These are phyloP conservation scores for Bertia moriformis DNA, from an alignment of 2,329 filamentous ascomycete genomes.

Conservation along the genomic window DNA sequence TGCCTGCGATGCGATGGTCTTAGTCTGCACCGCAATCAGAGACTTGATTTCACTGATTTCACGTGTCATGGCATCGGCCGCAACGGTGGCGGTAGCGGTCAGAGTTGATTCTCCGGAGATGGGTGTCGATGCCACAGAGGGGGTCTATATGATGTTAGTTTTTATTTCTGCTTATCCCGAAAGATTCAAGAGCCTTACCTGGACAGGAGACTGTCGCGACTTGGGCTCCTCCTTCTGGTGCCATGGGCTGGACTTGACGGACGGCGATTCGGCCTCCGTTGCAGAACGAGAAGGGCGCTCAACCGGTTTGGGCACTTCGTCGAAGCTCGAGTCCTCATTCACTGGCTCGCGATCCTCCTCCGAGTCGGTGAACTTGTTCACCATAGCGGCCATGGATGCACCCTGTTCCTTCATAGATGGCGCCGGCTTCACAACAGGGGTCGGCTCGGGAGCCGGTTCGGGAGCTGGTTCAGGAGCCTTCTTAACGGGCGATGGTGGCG, in stretches of 20 bases:
- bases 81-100: slow-evolving; percentile 16
- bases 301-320: slow-evolving; percentile 48
- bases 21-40: slow-evolving; percentile 42
- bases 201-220: slow-evolving; percentile 8
- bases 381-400: slow-evolving; percentile 49
- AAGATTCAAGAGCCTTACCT: slow-evolving; percentile 3
- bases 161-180: background rate
- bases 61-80: slow-evolving; percentile 31
- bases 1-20: slow-evolving; percentile 43
- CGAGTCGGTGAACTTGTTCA: slow-evolving; percentile 49
- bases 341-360: slow-evolving; percentile 30
- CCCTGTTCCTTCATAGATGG: slow-evolving; percentile 52
- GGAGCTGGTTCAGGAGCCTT: slow-evolving; percentile 26
- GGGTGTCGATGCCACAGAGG: slow-evolving; percentile 3
- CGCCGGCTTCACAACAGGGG: background rate
- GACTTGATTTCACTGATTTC: slow-evolving; percentile 44
- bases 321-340: slow-evolving; percentile 42
- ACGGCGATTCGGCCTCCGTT: slow-evolving; percentile 8
- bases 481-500: slow-evolving; percentile 6
- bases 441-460: background rate
- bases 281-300: slow-evolving; percentile 25
- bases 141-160: slow-evolving; percentile 9
- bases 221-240: slow-evolving; percentile 2
- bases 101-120: slow-evolving; percentile 3
- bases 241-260: slow-evolving; percentile 4